Conservation (phyloP, 306 rosid species). For the Dalbergia cultrata region DNA sequence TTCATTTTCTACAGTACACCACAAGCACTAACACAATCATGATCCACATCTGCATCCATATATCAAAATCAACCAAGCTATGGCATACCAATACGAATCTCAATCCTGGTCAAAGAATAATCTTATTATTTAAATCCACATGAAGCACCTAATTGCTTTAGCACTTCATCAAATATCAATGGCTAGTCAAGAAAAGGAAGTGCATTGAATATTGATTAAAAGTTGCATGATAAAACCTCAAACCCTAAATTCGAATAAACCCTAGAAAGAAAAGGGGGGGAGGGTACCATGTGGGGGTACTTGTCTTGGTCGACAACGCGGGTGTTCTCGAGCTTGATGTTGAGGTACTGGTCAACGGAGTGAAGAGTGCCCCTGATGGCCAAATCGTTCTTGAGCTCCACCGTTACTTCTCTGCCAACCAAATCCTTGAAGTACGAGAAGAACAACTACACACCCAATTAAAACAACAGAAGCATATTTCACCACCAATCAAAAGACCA, state of each 20-base stretch:
- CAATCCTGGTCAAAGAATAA: neutral
- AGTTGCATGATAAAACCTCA: neutral
- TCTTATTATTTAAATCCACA: neutral
- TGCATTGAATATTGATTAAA: conserved; percentile 19
- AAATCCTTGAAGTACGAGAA: conserved; percentile 98
- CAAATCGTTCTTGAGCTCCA: conserved; percentile 95
- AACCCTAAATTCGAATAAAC: conserved; percentile 36
- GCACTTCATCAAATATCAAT: neutral
- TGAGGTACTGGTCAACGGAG: conserved; percentile 98
- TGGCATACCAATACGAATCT: neutral
- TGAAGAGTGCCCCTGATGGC: conserved; percentile 93
- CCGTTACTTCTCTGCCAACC: conserved; percentile 97
- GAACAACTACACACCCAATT: conserved; percentile 68
- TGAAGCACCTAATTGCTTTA: neutral
- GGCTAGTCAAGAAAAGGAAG: neutral
- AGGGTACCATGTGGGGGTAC: conserved; percentile 92
- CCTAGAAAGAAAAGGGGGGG: neutral
- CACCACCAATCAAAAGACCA: neutral
- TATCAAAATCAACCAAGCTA: conserved; percentile 4
- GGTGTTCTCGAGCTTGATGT: conserved; percentile 96
- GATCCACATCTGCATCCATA: neutral
- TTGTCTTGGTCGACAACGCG: conserved; percentile 97
- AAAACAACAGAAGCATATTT: neutral
- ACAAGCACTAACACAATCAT: no score
- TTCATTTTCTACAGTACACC: neutral